Conservation (phyloP, 75 land plant species). For the Picea glauca region DNA sequence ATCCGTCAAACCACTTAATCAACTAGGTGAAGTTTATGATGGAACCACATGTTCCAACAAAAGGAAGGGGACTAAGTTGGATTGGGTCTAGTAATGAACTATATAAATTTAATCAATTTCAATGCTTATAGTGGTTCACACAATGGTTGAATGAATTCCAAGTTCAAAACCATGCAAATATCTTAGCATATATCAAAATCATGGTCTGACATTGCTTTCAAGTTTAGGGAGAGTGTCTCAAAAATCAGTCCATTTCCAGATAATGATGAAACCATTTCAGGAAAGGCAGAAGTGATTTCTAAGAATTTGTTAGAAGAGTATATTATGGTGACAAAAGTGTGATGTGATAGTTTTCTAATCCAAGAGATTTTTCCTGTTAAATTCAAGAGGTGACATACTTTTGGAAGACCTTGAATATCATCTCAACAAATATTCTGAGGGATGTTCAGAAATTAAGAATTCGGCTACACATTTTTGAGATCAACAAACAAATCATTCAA, state of each 20-base stretch:
- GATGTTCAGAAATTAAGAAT: neutral
- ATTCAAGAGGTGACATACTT: neutral
- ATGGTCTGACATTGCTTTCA: slow-evolving; percentile 18
- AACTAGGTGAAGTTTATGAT: no score
- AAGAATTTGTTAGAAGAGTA: no score
- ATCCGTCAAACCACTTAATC: no score
- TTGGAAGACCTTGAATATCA: neutral
- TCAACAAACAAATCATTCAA: neutral
- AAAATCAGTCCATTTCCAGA: slow-evolving; percentile 39
- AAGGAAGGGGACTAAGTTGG: slow-evolving; percentile 22
- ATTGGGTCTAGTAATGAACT: slow-evolving; percentile 29
- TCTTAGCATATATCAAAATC: slow-evolving; percentile 23
- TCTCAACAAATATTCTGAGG: neutral
- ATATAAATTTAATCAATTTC: slow-evolving; percentile 34
- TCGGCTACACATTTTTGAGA: neutral
- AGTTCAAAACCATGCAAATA: slow-evolving; percentile 21
- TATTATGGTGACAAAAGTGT: neutral
- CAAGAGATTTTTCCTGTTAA: neutral
- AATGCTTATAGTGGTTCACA: slow-evolving; percentile 35
- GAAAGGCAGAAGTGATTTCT: no score
- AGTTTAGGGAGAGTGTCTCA: slow-evolving; percentile 27
- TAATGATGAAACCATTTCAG: slow-evolving; percentile 34
- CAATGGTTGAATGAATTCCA: slow-evolving; percentile 26
- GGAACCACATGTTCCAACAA: no score
- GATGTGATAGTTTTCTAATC: neutral